These are phyloP conservation scores for Ensete glaucum DNA, from an alignment of 176 grass and related monocot genomes.

Conservation along the genomic window DNA sequence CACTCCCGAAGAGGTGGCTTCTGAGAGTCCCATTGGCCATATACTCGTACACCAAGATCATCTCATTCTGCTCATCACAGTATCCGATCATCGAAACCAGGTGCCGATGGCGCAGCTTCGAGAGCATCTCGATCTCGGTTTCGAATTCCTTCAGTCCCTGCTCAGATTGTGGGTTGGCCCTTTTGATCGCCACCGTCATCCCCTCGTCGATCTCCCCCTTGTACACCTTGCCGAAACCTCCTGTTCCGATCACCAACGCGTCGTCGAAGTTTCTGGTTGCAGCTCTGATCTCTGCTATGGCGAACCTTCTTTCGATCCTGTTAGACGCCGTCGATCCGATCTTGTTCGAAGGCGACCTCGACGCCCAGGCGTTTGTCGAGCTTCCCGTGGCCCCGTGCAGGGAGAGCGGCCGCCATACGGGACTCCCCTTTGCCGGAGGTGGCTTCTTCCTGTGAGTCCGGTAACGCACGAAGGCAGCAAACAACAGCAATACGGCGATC, in stretches of 20 bases:
- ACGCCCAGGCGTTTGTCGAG: neutral
- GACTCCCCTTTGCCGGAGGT: neutral
- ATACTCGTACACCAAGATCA: constrained; percentile 18
- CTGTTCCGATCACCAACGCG: constrained; percentile 4
- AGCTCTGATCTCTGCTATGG: constrained; percentile 5
- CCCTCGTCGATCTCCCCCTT: constrained; percentile 13
- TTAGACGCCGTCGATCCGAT: neutral
- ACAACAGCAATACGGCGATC: neutral
- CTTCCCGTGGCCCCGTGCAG: constrained; percentile 8
- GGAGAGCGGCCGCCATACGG: neutral
- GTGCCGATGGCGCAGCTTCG: constrained; percentile 17
- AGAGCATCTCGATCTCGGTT: constrained; percentile 19
- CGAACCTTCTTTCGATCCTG: constrained; percentile 15
- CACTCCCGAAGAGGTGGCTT: constrained; percentile 17
- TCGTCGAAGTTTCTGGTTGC: constrained; percentile 14
- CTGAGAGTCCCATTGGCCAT: constrained; percentile 19
- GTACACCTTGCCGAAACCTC: constrained; percentile 17
- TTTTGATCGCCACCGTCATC: neutral
- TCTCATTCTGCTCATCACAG: constrained; percentile 14
- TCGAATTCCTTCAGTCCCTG: constrained; percentile 19
- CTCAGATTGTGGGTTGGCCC: constrained; percentile 10
- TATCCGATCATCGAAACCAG: constrained; percentile 14
- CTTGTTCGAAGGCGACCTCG: neutral
- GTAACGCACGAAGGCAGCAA: neutral
- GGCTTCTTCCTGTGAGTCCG: neutral